phyloP scores from a whole-genome alignment of 2,329 filamentous ascomycete genomes.

The Phialophora expanda region DNA sequence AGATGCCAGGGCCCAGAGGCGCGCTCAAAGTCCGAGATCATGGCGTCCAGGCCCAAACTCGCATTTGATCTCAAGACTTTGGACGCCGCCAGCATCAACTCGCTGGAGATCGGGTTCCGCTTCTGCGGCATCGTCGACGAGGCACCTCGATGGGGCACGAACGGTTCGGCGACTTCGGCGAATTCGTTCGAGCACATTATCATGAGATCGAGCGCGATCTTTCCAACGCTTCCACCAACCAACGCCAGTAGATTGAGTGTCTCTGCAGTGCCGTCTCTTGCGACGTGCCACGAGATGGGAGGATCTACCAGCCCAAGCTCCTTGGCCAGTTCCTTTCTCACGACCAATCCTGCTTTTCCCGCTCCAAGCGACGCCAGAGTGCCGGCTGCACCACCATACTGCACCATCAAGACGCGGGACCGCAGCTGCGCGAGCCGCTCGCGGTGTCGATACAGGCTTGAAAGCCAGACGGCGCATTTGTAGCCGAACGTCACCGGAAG shows the following conservation, averaged over 20 bases:
- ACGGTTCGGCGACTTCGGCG: conserved; percentile 61
- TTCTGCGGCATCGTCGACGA: conserved; percentile 65
- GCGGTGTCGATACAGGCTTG: conserved; percentile 55
- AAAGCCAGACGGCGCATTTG: conserved; percentile 62
- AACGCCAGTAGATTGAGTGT: conserved; percentile 60
- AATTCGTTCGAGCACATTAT: conserved; percentile 64
- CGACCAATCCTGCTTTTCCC: conserved; percentile 55
- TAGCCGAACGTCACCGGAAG: conserved; percentile 64
- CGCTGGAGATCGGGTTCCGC: conserved; percentile 63
- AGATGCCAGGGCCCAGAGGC: conserved; percentile 65
- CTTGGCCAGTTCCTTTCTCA: conserved; percentile 56
- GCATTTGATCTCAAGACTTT: conserved; percentile 61
- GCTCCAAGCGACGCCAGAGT: conserved; percentile 60
- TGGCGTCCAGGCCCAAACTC: conserved; percentile 59
- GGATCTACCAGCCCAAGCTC: conserved; percentile 57
- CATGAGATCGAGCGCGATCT: conserved; percentile 62
- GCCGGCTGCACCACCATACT: conserved; percentile 63
- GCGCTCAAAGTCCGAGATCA: conserved; percentile 64
- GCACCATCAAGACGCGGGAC: conserved; percentile 55
- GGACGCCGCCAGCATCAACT: conserved; percentile 61
- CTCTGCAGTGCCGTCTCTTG: conserved; percentile 60
- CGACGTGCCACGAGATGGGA: conserved; percentile 63
- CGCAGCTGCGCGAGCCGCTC: conserved; percentile 56
- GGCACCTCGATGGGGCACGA: conserved; percentile 60
- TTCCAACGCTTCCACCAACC: conserved; percentile 60